phyloP scores from a whole-genome alignment of 257 asterid species.

The Solanum lycopersicoides region DNA sequence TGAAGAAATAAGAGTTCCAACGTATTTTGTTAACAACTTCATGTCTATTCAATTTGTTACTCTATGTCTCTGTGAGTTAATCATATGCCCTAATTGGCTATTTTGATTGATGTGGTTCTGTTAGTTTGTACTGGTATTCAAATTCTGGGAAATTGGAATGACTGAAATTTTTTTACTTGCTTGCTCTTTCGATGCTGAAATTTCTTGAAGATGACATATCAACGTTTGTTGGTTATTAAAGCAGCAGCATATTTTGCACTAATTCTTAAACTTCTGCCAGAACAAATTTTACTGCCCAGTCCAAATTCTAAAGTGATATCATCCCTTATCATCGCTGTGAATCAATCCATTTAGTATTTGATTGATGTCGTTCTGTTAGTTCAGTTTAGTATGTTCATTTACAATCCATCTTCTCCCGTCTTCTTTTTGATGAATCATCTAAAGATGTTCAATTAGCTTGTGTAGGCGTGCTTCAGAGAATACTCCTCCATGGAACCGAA shows the following conservation, averaged over 20 bases:
- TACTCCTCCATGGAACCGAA: slow-evolving; percentile 69
- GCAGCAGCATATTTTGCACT: background rate
- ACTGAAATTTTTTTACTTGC: background rate
- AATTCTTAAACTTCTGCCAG: background rate
- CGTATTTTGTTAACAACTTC: background rate
- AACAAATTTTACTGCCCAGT: background rate
- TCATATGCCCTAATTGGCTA: background rate
- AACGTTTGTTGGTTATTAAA: background rate
- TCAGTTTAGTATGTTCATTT: slow-evolving; percentile 7
- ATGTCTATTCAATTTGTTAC: background rate
- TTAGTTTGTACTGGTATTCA: background rate
- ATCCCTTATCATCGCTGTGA: background rate
- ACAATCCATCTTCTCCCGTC: slow-evolving; percentile 65
- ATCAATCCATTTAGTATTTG: background rate
- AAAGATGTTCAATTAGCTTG: slow-evolving; percentile 87
- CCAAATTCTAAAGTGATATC: background rate
- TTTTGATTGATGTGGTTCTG: background rate
- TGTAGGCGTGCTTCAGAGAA: slow-evolving; percentile 52
- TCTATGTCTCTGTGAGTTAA: background rate
- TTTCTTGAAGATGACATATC: background rate
- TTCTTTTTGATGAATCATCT: slow-evolving; percentile 61
- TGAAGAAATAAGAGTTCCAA: background rate
- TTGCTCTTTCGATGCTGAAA: background rate
- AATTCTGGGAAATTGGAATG: background rate
- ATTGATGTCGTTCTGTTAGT: too few species aligned